Percentiles rank a stretch among this genome's conserved stretches.
Conservation (phyloP, 140 eudicot species). For the Anethum foeniculum region DNA sequence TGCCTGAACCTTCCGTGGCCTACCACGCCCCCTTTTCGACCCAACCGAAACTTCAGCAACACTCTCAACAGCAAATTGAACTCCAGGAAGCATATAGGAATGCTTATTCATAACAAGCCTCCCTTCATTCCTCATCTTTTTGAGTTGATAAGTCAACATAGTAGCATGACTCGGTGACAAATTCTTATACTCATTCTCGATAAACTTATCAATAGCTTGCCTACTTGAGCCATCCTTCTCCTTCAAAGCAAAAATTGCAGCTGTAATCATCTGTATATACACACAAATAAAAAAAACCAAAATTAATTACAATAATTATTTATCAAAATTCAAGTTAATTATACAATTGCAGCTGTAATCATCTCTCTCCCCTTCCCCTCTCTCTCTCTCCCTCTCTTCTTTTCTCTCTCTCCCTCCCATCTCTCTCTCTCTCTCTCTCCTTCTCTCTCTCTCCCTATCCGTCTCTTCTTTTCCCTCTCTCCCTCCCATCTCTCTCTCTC, state of each 20-base stretch:
- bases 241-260: slow-evolving; percentile 53
- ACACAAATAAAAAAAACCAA: background rate
- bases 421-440: too few relatives aligned
- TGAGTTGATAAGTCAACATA: slow-evolving; percentile 71
- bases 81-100: slow-evolving; percentile 59
- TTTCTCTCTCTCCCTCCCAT: too few relatives aligned
- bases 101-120: slow-evolving; percentile 68
- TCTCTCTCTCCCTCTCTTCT: too few relatives aligned
- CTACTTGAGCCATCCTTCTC: slow-evolving; percentile 70
- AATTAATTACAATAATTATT: background rate
- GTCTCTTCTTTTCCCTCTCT: too few relatives aligned
- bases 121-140: slow-evolving; percentile 47
- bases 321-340: background rate
- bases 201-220: slow-evolving; percentile 62
- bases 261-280: slow-evolving; percentile 63
- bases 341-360: background rate
- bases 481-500: too few relatives aligned
- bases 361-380: too few relatives aligned
- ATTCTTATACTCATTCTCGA: slow-evolving; percentile 37
- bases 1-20: slow-evolving; percentile 54
- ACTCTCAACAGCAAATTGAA: slow-evolving; percentile 7
- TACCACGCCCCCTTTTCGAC: slow-evolving; percentile 47
- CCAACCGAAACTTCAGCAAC: slow-evolving; percentile 17
- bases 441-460: too few relatives aligned
- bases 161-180: slow-evolving; percentile 49